Conservation (phyloP, 306 rosid genomes). For the Dryas drummondii region DNA sequence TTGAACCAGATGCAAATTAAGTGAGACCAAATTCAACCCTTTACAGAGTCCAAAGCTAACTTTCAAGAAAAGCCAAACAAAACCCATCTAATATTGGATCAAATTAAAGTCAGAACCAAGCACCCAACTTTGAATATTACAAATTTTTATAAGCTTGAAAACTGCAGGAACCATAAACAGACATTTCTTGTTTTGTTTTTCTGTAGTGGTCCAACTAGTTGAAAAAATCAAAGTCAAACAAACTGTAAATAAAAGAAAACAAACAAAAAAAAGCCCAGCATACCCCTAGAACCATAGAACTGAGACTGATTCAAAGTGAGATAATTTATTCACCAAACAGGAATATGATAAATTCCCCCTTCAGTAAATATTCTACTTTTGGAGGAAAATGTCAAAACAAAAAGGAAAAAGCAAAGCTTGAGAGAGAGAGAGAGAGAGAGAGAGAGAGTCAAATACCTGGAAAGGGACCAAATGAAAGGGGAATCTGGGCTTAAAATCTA, state of each 20-base stretch:
- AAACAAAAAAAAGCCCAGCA: constrained; percentile 5
- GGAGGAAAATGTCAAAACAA: background rate
- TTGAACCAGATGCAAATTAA: constrained; percentile 26
- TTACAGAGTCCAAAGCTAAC: constrained; percentile 25
- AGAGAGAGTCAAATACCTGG: constrained; percentile 57
- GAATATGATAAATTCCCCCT: constrained; percentile 22
- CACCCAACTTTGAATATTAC: constrained; percentile 27
- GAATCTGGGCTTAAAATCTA: constrained; percentile 49
- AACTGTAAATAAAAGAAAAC: constrained; percentile 17
- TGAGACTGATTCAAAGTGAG: constrained; percentile 37
- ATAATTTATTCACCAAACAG: constrained; percentile 17
- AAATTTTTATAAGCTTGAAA: constrained; percentile 17
- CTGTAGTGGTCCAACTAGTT: constrained; percentile 31
- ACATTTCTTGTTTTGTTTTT: background rate
- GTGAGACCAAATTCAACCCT: constrained; percentile 35
- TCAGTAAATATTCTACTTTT: constrained; percentile 30
- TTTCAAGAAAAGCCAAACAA: constrained; percentile 16
- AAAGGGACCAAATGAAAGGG: constrained; percentile 56
- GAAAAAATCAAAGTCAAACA: constrained; percentile 62
- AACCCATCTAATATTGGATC: constrained; percentile 23
- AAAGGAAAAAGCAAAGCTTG: background rate
- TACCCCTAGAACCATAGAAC: constrained; percentile 22
- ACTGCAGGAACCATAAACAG: constrained; percentile 16
- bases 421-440: constrained; percentile 26
- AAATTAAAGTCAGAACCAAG: constrained; percentile 37